phyloP scores from a whole-genome alignment of 495 filamentous ascomycete species.

The Stereocaulon alpinum region DNA sequence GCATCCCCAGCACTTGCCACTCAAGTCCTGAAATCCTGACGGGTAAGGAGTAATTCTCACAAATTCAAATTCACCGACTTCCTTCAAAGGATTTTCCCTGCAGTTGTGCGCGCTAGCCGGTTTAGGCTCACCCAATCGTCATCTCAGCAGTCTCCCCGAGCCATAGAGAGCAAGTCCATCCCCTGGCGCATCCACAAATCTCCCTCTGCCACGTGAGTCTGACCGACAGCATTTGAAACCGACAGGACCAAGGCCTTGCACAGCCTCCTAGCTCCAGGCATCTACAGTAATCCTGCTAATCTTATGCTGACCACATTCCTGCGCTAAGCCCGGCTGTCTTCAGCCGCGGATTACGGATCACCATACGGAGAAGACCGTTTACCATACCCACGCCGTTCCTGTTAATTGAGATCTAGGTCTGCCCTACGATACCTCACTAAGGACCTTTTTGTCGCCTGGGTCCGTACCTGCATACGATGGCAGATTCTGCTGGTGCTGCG shows the following conservation, averaged over 20 bases:
- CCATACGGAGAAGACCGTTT: neutral
- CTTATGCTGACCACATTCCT: constrained; percentile 12
- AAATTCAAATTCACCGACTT: too few species aligned
- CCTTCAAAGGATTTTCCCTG: neutral
- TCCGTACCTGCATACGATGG: constrained; percentile 21
- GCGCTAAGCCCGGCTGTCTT: constrained; percentile 15
- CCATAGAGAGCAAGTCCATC: constrained; percentile 3
- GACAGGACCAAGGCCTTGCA: neutral
- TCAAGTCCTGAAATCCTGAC: too few species aligned
- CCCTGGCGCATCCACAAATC: neutral
- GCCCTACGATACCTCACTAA: neutral
- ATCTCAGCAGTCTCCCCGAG: neutral
- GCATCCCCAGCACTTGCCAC: too few species aligned
- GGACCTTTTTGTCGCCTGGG: neutral
- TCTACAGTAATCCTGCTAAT: neutral
- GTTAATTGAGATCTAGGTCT: neutral
- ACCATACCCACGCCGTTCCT: neutral
- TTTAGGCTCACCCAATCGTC: neutral
- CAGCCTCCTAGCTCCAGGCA: neutral
- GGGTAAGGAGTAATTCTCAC: too few species aligned
- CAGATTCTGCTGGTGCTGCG: constrained; percentile 33
- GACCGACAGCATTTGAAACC: neutral
- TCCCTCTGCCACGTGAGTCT: neutral
- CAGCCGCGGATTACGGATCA: constrained; percentile 11
- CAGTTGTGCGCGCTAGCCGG: neutral